Percentiles rank a stretch among this genome's conserved stretches.
Conservation (phyloP, 192 early-diverging fungal species). For the Mortierella hygrophila region DNA sequence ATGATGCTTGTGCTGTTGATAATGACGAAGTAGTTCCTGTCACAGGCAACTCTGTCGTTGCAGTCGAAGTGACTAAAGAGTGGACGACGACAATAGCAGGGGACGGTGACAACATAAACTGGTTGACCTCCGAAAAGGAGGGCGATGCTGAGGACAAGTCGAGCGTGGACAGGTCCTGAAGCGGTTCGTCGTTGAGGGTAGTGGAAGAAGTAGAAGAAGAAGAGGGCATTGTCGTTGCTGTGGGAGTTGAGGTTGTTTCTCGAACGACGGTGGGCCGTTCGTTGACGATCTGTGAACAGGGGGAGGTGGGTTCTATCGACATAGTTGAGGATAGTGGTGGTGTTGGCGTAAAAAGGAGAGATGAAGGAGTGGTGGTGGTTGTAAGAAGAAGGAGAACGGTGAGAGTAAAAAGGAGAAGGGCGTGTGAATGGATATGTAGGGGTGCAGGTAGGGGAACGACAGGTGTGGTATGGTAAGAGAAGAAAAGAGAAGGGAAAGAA, state of each 20-base stretch:
- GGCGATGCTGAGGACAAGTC: conserved; percentile 4
- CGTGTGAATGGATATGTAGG: neutral
- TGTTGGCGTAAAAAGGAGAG: neutral
- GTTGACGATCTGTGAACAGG: neutral
- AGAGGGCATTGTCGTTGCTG: neutral
- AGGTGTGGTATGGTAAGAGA: neutral
- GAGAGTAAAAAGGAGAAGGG: neutral
- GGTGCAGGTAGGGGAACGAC: neutral
- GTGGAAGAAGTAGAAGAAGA: neutral
- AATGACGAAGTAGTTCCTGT: neutral
- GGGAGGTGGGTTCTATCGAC: neutral
- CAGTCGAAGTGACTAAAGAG: neutral
- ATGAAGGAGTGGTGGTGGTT: neutral
- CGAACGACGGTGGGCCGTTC: neutral
- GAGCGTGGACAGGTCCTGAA: neutral
- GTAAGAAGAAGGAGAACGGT: neutral
- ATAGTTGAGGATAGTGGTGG: neutral
- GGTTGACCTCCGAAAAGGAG: neutral
- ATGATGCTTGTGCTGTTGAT: neutral
- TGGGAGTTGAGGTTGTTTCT: neutral
- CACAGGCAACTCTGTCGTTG: neutral
- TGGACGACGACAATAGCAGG: neutral
- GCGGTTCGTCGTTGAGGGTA: neutral
- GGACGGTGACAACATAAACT: neutral
- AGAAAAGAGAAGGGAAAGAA: neutral